Percentiles rank a stretch among this genome's conserved stretches.
phyloP scores from a whole-genome alignment of 495 filamentous ascomycete genomes.

The Tetracladium marchalianum region DNA sequence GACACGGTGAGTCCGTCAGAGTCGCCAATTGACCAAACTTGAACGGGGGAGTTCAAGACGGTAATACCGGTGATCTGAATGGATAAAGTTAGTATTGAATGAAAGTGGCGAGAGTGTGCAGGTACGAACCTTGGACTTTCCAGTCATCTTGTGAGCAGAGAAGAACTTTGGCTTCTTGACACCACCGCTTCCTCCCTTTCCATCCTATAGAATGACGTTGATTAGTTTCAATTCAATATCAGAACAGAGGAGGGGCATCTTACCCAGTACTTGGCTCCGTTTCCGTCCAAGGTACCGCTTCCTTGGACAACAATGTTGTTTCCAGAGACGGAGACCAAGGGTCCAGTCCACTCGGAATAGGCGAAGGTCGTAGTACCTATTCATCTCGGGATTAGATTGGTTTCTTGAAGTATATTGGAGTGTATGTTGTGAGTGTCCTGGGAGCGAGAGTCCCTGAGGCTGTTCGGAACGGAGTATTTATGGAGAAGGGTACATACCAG shows the following conservation, averaged over 20 bases:
- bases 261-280: conserved; percentile 33
- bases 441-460: conserved; percentile 12
- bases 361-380: conserved; percentile 39
- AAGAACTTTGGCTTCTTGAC: conserved; percentile 51
- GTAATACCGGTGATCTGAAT: conserved; percentile 27
- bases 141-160: conserved; percentile 33
- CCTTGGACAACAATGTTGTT: conserved; percentile 33
- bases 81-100: conserved; percentile 38
- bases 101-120: conserved; percentile 45
- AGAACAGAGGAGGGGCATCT: conserved; percentile 35
- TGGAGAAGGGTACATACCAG: too few relatives aligned
- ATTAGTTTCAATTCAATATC: too few relatives aligned
- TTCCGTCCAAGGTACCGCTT: conserved; percentile 33
- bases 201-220: conserved; percentile 18
- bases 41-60: conserved; percentile 50
- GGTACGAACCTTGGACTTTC: conserved; percentile 24
- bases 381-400: too few relatives aligned
- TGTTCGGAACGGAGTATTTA: conserved; percentile 33
- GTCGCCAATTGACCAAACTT: conserved; percentile 47
- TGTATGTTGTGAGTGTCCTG: too few relatives aligned
- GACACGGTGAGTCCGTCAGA: conserved; percentile 37
- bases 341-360: conserved; percentile 43
- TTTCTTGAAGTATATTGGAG: too few relatives aligned
- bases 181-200: conserved; percentile 40
- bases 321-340: conserved; percentile 37